Conservation (phyloP, 495 filamentous ascomycete species). For the Xylaria flabelliformis region DNA sequence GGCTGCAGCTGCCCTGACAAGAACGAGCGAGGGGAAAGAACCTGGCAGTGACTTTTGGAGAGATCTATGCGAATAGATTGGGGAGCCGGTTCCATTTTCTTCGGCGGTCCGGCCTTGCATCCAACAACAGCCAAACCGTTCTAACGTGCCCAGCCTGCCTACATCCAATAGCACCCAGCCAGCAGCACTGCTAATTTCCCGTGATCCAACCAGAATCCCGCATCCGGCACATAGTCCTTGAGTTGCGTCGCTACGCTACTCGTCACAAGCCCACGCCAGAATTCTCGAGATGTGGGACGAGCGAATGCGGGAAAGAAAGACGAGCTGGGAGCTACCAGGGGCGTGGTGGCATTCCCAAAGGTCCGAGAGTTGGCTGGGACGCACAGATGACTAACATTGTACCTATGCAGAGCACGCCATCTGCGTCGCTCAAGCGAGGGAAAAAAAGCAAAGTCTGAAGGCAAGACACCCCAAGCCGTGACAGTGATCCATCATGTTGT, state of each 20-base stretch:
- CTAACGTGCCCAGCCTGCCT: conserved; percentile 13
- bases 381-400: conserved; percentile 13
- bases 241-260: conserved; percentile 10
- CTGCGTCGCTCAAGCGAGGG: conserved; percentile 9
- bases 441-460: conserved; percentile 9
- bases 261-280: not conserved
- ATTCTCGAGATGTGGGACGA: conserved; percentile 19
- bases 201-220: conserved; percentile 33
- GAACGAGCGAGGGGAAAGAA: conserved; percentile 4
- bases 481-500: not conserved
- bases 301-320: conserved; percentile 13
- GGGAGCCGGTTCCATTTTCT: conserved; percentile 29
- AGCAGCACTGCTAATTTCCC: conserved; percentile 42
- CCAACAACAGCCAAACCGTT: conserved; percentile 11
- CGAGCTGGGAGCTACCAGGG: conserved; percentile 15
- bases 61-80: conserved; percentile 6
- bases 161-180: conserved; percentile 32
- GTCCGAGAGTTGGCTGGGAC: not conserved
- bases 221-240: conserved; percentile 15
- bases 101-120: conserved; percentile 30
- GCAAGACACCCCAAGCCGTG: not conserved
- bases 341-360: not conserved
- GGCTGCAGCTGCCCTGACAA: conserved; percentile 10
- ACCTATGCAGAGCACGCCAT: not conserved
- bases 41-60: not conserved